These are phyloP conservation scores for Stachybotrys chartarum DNA, from an alignment of 2,329 filamentous ascomycete genomes.

Conservation along the genomic window DNA sequence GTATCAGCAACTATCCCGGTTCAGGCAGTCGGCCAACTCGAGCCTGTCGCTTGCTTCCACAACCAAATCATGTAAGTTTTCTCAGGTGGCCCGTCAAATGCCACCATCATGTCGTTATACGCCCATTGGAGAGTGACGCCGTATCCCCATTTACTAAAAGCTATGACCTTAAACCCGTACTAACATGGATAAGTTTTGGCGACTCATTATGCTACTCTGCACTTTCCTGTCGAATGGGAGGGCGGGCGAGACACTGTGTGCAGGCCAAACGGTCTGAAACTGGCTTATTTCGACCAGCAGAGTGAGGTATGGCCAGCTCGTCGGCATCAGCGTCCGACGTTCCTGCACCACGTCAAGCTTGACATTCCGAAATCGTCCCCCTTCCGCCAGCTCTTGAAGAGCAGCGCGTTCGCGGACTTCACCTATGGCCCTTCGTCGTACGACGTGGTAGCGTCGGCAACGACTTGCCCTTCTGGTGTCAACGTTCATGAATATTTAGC, in stretches of 20 bases:
- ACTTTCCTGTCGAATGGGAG: constrained; percentile 20
- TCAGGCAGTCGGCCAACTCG: constrained; percentile 4
- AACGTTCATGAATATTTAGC: constrained; percentile 47
- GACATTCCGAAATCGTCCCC: constrained; percentile 10
- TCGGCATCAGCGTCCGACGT: constrained; percentile 7
- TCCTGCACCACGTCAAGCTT: constrained; percentile 13
- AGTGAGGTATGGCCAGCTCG: constrained; percentile 12
- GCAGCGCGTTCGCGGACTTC: constrained; percentile 6
- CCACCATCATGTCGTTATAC: neutral
- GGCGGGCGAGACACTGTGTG: constrained; percentile 14
- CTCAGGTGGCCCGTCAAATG: neutral
- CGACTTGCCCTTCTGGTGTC: constrained; percentile 38
- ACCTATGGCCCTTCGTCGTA: constrained; percentile 44
- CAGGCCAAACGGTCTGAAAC: constrained; percentile 13
- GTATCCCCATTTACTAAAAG: too few species aligned
- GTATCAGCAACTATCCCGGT: constrained; percentile 14
- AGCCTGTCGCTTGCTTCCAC: constrained; percentile 18
- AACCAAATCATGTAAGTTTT: constrained; percentile 20
- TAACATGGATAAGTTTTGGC: constrained; percentile 10
- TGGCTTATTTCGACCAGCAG: constrained; percentile 9
- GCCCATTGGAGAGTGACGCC: too few species aligned
- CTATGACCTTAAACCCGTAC: neutral
- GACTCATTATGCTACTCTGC: constrained; percentile 17
- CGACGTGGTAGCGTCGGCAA: constrained; percentile 42
- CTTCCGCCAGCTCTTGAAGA: constrained; percentile 10